Evolutionary conservation across 2,329 filamentous ascomycete genomes (phyloP), one percentile per base, ranked within the genome.

Genomic region (Ophiostoma perfectum): DNA sequence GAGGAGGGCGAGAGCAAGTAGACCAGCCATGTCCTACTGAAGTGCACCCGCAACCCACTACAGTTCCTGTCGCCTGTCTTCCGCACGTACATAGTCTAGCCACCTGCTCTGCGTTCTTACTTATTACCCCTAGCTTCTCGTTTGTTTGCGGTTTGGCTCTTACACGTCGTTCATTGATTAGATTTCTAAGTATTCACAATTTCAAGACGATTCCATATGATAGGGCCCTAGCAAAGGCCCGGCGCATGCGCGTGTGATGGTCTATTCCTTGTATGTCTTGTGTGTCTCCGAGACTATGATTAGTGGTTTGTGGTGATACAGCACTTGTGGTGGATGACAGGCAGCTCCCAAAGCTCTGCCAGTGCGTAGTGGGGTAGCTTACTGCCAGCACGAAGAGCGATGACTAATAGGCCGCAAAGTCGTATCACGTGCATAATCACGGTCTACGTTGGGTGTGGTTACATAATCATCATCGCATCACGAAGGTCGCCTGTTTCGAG

Each of bases 1-100:
- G 86, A 88, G 81, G 90, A 90, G 77, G 86, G 83, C 70, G 86
- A 88, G 81, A 83, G 82, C 47, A 45, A 65, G 45, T 18, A 60
- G 5, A 12, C 39, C 16, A 8, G 39, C 8, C 16, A 5, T 12
- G 11, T 2, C 27, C 8, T 16, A 7, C 42, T 44, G 42, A 27
- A 27, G 27, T 36, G n/a, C 11, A 3, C 7, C 6, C 12, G 58
- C 14, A 16, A 42, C 3, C 6, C 38, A n/a, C 39, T 18, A 11
- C 55, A 6, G 42, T 44, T 12, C 27, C 42, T 44, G 42, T 12
- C 27, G 27, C 27, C 49, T 4, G 8, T 36, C 12, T 60, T 9
- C 55, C 55, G 55, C 27, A 9, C 12, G 55, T 60, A 60, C 55
- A 60, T 60, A 60, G 27, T 38, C 27, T 27, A 60, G 55, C 55